Base-by-base conservation (phyloP, 345 rosid genomes). In the Salix brachista region DNA sequence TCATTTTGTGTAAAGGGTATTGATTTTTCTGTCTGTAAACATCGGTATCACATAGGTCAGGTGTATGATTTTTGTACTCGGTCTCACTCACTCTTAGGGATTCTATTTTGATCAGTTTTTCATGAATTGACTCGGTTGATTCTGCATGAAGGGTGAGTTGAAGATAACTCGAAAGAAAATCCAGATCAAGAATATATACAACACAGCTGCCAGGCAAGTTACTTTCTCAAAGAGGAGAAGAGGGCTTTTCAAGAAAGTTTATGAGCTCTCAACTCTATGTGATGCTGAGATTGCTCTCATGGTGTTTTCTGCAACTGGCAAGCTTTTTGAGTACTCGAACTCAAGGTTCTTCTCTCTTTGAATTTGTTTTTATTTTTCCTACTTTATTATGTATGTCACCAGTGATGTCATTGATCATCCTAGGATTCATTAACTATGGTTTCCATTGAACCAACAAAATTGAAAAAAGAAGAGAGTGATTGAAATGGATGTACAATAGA, bases 221-320 rank as follows among this genome's bases (percentile, higher is more conserved):
- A 86, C 87, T 5, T 84, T 82, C 67, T 86, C 86, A 4, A 86
- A 86, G 78, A 82, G 89, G 58, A 79, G 87, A 65, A 80, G 77
- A 65, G 87, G 89, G 25, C 80, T 87, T 66, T 83, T 83, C 75
- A 87, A 84, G 86, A 84, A 86, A 61, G 89, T 86, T 46, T 60
- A 75, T 41, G 89, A 87, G 70, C 87, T 84, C 32, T 75, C 87
- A 21, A 78, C 78, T 14, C 85, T 83, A 14, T 87, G 87, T 37
- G 87, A 84, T 77, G 89, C 82, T 67, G 84, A 83, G 72, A 71
- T 84, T 50, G 87, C 81, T 65, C 79, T 83, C 42, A 11, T 79
- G 1, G 83, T 83, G 34, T 80, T 84, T 56, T 81, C 86, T n/a
- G 73, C 81, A 16, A 69, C 87, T 34, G 87, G 86, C 64, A 84